A percentile compares a stretch with the other conserved stretches of the same genome.
These are phyloP conservation scores for Sarocladium oryzae DNA, from an alignment of 2,329 filamentous ascomycete species.

Conservation along the genomic window DNA sequence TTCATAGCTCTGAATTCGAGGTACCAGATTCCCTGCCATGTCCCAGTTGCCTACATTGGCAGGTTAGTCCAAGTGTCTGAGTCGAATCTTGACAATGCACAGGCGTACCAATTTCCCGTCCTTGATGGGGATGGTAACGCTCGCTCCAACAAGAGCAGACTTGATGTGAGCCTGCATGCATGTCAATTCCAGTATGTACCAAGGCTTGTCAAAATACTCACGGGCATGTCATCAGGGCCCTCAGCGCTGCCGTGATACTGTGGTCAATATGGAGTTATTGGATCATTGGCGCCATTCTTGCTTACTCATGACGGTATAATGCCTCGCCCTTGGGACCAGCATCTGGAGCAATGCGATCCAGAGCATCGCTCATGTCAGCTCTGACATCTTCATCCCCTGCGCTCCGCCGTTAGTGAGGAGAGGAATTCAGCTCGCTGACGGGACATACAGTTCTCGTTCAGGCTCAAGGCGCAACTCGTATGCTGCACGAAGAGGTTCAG, in stretches of 20 bases:
- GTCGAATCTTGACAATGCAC: not conserved
- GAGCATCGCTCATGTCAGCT: conserved; percentile 85
- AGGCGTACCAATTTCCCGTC: conserved; percentile 66
- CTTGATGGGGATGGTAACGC: conserved; percentile 82
- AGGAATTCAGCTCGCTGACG: not conserved
- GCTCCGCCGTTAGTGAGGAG: not conserved
- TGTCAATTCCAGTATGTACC: not conserved
- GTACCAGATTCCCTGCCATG: conserved; percentile 91
- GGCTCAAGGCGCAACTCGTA: conserved; percentile 79
- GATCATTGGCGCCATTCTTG: not conserved
- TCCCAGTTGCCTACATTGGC: conserved; percentile 48
- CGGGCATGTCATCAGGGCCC: conserved; percentile 91
- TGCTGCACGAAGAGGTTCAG: conserved; percentile 93
- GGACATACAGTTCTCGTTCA: conserved; percentile 78
- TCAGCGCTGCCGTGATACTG: conserved; percentile 52
- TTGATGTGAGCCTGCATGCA: conserved; percentile 78
- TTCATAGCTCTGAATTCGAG: conserved; percentile 76
- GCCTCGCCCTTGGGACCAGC: conserved; percentile 62
- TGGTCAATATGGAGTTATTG: not conserved
- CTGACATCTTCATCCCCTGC: conserved; percentile 60
- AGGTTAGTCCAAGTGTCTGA: not conserved
- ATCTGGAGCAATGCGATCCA: conserved; percentile 84
- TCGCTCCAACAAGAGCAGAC: conserved; percentile 80
- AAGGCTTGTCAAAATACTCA: conserved; percentile 26
- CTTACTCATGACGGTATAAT: conserved; percentile 67